phyloP scores from a whole-genome alignment of 345 rosid species.

The Carallia pectinifolia region DNA sequence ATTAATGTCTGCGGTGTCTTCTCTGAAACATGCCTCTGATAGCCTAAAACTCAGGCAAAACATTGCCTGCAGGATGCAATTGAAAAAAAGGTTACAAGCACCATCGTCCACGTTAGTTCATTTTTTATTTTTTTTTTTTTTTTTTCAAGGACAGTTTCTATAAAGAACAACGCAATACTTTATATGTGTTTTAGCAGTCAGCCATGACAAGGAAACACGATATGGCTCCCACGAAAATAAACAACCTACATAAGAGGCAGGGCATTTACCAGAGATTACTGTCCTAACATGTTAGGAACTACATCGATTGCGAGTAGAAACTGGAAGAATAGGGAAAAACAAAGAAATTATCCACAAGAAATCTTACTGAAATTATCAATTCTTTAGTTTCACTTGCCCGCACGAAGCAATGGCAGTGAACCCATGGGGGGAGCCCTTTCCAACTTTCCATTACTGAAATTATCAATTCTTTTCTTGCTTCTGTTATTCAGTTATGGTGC shows the following conservation, averaged over 20 bases:
- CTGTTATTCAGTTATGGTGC: background rate
- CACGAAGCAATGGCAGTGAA: conserved; percentile 92
- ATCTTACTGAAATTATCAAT: conserved; percentile 53
- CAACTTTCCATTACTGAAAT: conserved; percentile 35
- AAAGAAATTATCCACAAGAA: background rate
- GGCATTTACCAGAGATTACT: too few species aligned
- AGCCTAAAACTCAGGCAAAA: conserved; percentile 89
- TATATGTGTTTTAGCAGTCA: background rate
- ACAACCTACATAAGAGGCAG: background rate
- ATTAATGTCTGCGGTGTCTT: conserved; percentile 17
- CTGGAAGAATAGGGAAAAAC: too few species aligned
- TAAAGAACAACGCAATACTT: background rate
- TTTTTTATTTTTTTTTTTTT: too few species aligned
- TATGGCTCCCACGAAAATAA: background rate
- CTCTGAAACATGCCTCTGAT: conserved; percentile 69
- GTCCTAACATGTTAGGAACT: too few species aligned
- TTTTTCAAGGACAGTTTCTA: background rate
- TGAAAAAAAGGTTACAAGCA: background rate
- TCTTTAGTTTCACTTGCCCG: conserved; percentile 75
- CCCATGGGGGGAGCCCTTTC: conserved; percentile 73
- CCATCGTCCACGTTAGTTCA: background rate
- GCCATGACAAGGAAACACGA: background rate
- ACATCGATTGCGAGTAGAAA: background rate
- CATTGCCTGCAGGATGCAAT: conserved; percentile 66
- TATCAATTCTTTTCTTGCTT: too few species aligned